These are phyloP conservation scores for Colletotrichum sp. DNA, from an alignment of 2,329 filamentous ascomycete species.

Conservation along the genomic window DNA sequence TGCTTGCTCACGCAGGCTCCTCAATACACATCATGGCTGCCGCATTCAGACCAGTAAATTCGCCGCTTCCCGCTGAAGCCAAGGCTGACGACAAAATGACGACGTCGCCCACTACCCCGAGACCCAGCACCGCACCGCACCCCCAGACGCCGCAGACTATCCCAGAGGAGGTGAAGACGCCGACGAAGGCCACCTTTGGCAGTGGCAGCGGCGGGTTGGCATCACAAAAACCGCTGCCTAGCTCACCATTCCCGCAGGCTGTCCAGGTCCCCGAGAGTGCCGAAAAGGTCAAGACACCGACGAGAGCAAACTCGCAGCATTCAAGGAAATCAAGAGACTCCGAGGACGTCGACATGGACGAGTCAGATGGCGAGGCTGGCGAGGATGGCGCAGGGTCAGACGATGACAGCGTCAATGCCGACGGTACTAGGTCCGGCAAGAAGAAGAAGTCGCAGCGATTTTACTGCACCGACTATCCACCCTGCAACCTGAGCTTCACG, in stretches of 20 bases:
- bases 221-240: conserved; percentile 59
- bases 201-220: conserved; percentile 36
- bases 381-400: conserved; percentile 66
- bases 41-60: conserved; percentile 54
- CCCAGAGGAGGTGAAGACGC: conserved; percentile 61
- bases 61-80: conserved; percentile 36
- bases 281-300: conserved; percentile 45
- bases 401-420: conserved; percentile 66
- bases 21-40: conserved; percentile 44
- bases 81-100: conserved; percentile 40
- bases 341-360: conserved; percentile 78
- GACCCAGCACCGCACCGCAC: conserved; percentile 40
- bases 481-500: conserved; percentile 93
- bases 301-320: conserved; percentile 63
- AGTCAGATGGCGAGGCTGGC: conserved; percentile 69
- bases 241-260: conserved; percentile 55
- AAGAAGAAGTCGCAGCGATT: conserved; percentile 98
- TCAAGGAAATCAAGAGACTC: conserved; percentile 66
- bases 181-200: conserved; percentile 64
- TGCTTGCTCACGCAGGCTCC: not conserved
- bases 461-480: conserved; percentile 94
- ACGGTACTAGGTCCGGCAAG: conserved; percentile 75
- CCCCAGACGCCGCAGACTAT: conserved; percentile 7
- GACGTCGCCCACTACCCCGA: conserved; percentile 38
- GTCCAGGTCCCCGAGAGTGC: conserved; percentile 52